These are phyloP conservation scores for Pichia thaimueangensis DNA, from an alignment of 805 yeast species.

Conservation along the genomic window DNA sequence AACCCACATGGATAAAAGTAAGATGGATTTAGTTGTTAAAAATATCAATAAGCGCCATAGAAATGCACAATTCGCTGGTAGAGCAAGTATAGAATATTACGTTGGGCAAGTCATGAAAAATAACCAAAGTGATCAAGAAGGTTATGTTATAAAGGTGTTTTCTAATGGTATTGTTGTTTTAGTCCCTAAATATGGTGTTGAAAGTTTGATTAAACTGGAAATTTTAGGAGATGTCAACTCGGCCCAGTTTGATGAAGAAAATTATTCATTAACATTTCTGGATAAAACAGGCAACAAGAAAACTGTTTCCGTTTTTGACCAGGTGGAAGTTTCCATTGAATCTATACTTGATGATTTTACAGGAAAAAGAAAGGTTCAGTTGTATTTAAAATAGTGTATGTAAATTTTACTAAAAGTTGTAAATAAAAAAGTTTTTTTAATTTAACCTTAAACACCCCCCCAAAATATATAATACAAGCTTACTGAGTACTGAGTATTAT, in stretches of 20 bases:
- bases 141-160: constrained; percentile 86
- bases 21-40: constrained; percentile 82
- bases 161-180: constrained; percentile 91
- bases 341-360: constrained; percentile 80
- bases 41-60: constrained; percentile 92
- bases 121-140: constrained; percentile 74
- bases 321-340: constrained; percentile 74
- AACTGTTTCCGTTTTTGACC: constrained; percentile 63
- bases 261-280: constrained; percentile 58
- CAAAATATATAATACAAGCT: no score
- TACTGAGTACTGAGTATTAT: no score
- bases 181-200: constrained; percentile 95
- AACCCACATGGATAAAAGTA: constrained; percentile 78
- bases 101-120: constrained; percentile 97
- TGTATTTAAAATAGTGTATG: constrained; percentile 49
- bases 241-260: constrained; percentile 70
- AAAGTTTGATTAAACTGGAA: constrained; percentile 82
- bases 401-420: no score
- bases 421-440: no score
- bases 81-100: constrained; percentile 95
- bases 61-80: constrained; percentile 97
- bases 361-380: constrained; percentile 87
- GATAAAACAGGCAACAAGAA: constrained; percentile 36
- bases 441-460: no score
- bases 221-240: constrained; percentile 59